Base-by-base conservation (phyloP, 1,139 yeast species). In the Geotrichum histeridarum region DNA sequence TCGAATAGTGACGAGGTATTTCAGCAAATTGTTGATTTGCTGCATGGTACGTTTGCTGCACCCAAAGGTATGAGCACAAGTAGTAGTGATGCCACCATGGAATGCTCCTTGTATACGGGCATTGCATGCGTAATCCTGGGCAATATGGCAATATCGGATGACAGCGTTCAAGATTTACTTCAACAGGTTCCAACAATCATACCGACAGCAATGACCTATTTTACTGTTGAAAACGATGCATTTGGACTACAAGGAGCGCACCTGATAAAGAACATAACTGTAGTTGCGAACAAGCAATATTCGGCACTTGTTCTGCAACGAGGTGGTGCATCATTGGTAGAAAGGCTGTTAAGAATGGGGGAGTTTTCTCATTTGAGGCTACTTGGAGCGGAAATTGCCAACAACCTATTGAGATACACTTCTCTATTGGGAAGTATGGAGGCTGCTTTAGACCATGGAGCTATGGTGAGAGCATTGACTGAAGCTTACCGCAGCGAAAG, bases 191-290 rank as follows among this genome's bases (percentile, higher is more conserved):
- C 64, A 1, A 38, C 44, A 4, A 32, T 61, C 8, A 49, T 58
- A 15, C 49, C 48, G 4, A n/a, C 51, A 5, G 54, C 55, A 12
- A 48, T 59, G 54, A 45, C 35, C 15, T 36, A 42, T 17, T 41
- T 51, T 11, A 41, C 54, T 2, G 37, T 17, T 11, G 55, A 56
- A 36, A 50, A 17, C 42, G 55, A 56, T 44, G 60, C 64, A 8
- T 59, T 57, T 45, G 66, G 62, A 47, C 54, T 64, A 8, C 69
- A 65, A 53, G 59, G 62, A 15, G 60, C 61, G 8, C 67, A 63
- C 55, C 42, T 65, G 42, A 54, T 64, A 27, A 59, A 63, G 50
- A 64, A 62, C 37, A 38, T 64, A 8, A 55, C 49, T 11, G 31
- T 36, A 5, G 30, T 4, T 18, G 14, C 42, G 22, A 35, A 45